A percentile compares a stretch with the other conserved stretches of the same genome.
Conservation (phyloP, 257 asterid species). For the Euphrasia confusa region DNA sequence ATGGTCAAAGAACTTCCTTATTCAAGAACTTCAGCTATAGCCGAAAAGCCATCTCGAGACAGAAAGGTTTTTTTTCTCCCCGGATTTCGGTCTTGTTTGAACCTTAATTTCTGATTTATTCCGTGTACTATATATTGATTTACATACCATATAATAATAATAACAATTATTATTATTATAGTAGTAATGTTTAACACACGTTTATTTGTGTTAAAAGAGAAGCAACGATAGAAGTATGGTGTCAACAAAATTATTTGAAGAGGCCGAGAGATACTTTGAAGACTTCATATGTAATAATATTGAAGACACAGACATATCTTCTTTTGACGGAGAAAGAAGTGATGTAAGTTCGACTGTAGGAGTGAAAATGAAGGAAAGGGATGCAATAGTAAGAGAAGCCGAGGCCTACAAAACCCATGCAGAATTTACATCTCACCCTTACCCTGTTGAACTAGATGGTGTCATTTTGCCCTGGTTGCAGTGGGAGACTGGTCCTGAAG, state of each 20-base stretch:
- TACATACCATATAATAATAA: neutral
- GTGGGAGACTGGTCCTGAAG: conserved; percentile 76
- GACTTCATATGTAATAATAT: conserved; percentile 71
- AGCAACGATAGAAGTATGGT: conserved; percentile 55
- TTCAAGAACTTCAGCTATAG: conserved; percentile 42
- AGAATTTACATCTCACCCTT: conserved; percentile 32
- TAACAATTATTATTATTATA: neutral
- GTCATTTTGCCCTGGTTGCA: conserved; percentile 80
- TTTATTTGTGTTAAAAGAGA: conserved; percentile 47
- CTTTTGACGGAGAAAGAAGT: conserved; percentile 92
- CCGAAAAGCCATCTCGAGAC: conserved; percentile 41
- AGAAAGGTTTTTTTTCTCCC: conserved; percentile 42
- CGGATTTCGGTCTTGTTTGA: conserved; percentile 4
- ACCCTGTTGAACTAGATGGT: conserved; percentile 60
- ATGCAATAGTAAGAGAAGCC: conserved; percentile 30
- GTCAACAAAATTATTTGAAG: conserved; percentile 56
- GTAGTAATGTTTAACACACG: neutral
- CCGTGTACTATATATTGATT: neutral
- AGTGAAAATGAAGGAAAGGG: conserved; percentile 42
- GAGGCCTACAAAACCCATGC: conserved; percentile 41
- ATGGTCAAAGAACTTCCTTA: conserved; percentile 42
- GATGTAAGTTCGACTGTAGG: conserved; percentile 75
- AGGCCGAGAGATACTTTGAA: conserved; percentile 77
- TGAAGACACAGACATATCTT: conserved; percentile 88
- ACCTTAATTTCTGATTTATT: neutral